Evolutionary conservation across 2,329 filamentous ascomycete species (phyloP).

Genomic region (Nemania serpens): DNA sequence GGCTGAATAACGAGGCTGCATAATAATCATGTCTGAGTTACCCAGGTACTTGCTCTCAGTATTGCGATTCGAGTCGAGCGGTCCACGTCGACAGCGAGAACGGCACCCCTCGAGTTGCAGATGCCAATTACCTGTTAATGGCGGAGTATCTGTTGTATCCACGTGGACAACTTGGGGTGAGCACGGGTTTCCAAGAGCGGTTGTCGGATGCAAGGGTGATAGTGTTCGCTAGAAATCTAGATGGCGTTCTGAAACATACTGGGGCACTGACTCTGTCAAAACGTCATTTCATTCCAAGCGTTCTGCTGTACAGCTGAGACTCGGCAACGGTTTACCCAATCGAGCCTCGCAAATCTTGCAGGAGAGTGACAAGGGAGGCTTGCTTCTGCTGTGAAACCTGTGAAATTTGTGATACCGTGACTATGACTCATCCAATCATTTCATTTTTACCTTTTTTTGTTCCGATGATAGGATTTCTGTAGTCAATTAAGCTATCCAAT

Average conservation of each 20-base stretch:
- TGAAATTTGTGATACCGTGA: background rate
- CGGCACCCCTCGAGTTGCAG: background rate
- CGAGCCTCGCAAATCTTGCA: background rate
- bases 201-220: background rate
- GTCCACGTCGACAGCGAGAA: background rate
- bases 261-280: background rate
- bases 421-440: background rate
- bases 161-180: background rate
- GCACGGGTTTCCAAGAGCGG: background rate
- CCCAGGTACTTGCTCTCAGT: background rate
- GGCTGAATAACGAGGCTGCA: background rate
- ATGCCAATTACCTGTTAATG: background rate
- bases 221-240: background rate
- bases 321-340: background rate
- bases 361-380: background rate
- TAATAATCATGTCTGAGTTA: background rate
- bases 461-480: too few relatives aligned
- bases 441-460: background rate
- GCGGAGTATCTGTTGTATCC: background rate
- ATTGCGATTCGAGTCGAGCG: background rate
- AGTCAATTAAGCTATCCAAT: constrained; percentile 36
- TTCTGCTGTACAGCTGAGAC: background rate
- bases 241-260: background rate
- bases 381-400: background rate
- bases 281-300: background rate